Conservation (phyloP, 2,329 filamentous ascomycete genomes). For the Hypoxylon sp. region DNA sequence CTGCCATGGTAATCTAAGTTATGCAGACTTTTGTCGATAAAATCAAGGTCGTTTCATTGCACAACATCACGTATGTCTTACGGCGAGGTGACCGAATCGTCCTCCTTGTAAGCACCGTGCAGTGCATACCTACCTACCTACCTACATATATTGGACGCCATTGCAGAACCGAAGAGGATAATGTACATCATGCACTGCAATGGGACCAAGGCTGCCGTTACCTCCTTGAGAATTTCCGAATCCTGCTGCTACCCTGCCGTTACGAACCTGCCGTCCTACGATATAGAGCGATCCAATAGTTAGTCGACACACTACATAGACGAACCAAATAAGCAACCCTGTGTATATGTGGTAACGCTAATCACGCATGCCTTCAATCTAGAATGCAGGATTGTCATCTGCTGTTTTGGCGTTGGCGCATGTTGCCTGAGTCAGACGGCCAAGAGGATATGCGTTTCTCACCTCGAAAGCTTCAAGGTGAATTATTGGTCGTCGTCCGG, state of each 20-base stretch:
- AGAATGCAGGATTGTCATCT: conserved; percentile 7
- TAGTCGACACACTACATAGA: conserved; percentile 28
- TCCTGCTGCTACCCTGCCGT: too few relatives aligned
- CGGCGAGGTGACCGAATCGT: conserved; percentile 7
- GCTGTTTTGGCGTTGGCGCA: conserved; percentile 20
- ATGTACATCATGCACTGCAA: conserved; percentile 4
- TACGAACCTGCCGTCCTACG: conserved; percentile 10
- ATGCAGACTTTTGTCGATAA: too few relatives aligned
- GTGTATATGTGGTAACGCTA: conserved; percentile 7
- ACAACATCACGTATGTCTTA: conserved; percentile 8
- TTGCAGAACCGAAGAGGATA: conserved; percentile 2
- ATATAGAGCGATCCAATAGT: conserved; percentile 24
- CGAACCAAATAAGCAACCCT: conserved; percentile 22
- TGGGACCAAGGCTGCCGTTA: conserved; percentile 1
- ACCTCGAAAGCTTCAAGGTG: conserved; percentile 2
- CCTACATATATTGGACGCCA: conserved; percentile 2
- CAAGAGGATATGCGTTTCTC: conserved; percentile 2
- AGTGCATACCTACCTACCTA: too few relatives aligned
- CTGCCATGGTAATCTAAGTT: too few relatives aligned
- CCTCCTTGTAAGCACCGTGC: conserved; percentile 6
- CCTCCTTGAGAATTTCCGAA: conserved; percentile 5
- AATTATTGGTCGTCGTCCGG: too few relatives aligned
- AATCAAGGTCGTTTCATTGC: conserved; percentile 3
- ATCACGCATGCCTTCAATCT: conserved; percentile 11
- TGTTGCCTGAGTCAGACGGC: conserved; percentile 23